Base-by-base conservation (phyloP, 371 early-diverging fungal species). In the Syncephalastrum sp. region DNA sequence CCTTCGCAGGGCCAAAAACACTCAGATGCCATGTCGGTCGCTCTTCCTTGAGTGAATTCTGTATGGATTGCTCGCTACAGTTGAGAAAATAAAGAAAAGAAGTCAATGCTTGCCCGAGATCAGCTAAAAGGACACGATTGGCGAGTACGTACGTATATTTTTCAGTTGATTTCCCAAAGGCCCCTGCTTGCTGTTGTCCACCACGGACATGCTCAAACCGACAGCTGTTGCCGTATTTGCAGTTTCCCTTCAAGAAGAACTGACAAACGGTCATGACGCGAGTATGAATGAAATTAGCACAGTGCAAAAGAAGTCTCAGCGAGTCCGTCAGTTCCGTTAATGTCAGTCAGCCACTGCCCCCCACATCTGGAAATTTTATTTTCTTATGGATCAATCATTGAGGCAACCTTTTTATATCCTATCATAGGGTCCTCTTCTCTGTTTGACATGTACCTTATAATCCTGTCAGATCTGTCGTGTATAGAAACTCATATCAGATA, bases 1-100 rank as follows among this genome's bases (percentile, higher is more conserved):
- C 84, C 61, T 86, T 86, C 46, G 80, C 84, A 38, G 86, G 86
- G 6, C 70, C 86, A 66, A 74, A 86, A 3, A 80, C 79, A 54
- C 82, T 80, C 0, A 81, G 57, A 33, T 63, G 70, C 63, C 82
- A 80, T 10, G 64, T 17, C 3, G 86, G 84, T 43, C 82, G 66
- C 44, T 82, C 82, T 25, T 63, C 58, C 6, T 68, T 74, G 12
- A 86, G 33, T 50, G 79, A 72, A 8, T 57, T 53, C 41, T 60
- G 66, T 44, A 85, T 54, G 3, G 83, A 73, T 2, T 54, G 53
- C 54, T 75, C 79, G 48, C 79, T 78, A 53, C 19, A 1, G 23
- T 24, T 44, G 4, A 41, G 14, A 5, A 19, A 24, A 14, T 23
- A n/a, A 41, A 10, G 13, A 50, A 41, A 27, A 24, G 49, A 6